These are phyloP conservation scores for Sugiyamaella smithiae DNA, from an alignment of 805 yeast species.

Conservation along the genomic window DNA sequence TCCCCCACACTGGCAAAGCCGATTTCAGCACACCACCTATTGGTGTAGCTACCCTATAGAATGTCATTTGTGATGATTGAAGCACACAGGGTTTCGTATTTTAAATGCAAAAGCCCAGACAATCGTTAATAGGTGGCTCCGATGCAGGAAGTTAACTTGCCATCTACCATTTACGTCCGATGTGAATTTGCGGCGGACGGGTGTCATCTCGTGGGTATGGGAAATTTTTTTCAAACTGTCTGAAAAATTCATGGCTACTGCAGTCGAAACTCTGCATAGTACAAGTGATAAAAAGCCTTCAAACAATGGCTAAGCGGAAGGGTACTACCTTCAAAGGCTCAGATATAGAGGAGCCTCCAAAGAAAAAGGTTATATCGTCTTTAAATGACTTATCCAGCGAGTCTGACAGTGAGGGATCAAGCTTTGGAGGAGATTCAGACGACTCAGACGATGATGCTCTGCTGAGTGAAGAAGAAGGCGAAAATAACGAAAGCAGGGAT, in stretches of 20 bases:
- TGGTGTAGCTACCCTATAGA: background rate
- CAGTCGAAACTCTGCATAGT: no score
- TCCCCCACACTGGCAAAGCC: no score
- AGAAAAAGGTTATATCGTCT: conserved; percentile 7
- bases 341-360: conserved; percentile 1
- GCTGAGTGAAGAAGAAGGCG: conserved; percentile 12
- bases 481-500: conserved; percentile 26
- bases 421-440: conserved; percentile 19
- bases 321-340: background rate
- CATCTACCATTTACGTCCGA: background rate
- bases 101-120: no score
- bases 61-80: background rate
- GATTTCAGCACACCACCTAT: background rate
- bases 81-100: background rate
- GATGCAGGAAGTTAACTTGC: background rate
- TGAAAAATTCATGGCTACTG: background rate
- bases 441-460: conserved; percentile 34
- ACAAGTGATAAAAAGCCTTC: no score
- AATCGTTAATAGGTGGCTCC: background rate
- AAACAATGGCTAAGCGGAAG: conserved; percentile 5
- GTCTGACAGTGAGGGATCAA: conserved; percentile 19
- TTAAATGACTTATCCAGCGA: conserved; percentile 6
- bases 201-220: background rate
- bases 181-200: background rate
- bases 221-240: background rate